Evolutionary conservation across 495 filamentous ascomycete genomes (phyloP), one percentile per base, ranked within the genome.

Genomic region (Jackrogersella multiformis): DNA sequence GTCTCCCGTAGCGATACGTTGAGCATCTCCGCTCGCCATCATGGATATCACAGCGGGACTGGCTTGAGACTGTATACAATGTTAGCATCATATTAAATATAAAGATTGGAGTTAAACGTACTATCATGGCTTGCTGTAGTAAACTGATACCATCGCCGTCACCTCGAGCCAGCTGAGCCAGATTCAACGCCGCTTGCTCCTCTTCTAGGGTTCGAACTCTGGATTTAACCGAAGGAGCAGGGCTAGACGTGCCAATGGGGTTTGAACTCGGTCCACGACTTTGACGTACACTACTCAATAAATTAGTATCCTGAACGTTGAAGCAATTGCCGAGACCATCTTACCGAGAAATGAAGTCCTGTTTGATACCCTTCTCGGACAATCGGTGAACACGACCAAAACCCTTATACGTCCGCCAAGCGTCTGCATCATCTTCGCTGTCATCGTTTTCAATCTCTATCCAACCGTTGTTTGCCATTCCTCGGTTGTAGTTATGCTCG

Each of bases 401-500:
- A 12, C 80, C 77, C 34, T 74, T 75, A 26, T 78, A 45, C 32
- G 78, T 69, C 30, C 71, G 73, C 81, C 80, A 83, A 30, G 76
- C 76, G 3, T 65, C 69, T 16, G 73, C 70, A 9, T 74, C 83
- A 13, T 88, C 85, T 5, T 81, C 81, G 12, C 77, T 77, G 18
- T 90, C 86, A 18, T 74, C 72, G 38, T 88, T 80, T 34, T 89
- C 87, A 20, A 96, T 79, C 46, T 97, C 93, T 68, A 96, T 89
- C 66, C 88, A 78, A 18, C 93, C 92, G 62, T 92, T 90, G 77
- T 93, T 94, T 57, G 76, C 80, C 62, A 87, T 80, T 48, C 89
- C 92, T 53, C 91, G 80, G 56, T 69, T 79, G 76, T 78, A 84
- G 55, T 70, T 67, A 49, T 79, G 85, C 60, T 71, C 75, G 72